Base-by-base conservation (phyloP, 2,329 filamentous ascomycete genomes). In the Alternaria incomplexa region DNA sequence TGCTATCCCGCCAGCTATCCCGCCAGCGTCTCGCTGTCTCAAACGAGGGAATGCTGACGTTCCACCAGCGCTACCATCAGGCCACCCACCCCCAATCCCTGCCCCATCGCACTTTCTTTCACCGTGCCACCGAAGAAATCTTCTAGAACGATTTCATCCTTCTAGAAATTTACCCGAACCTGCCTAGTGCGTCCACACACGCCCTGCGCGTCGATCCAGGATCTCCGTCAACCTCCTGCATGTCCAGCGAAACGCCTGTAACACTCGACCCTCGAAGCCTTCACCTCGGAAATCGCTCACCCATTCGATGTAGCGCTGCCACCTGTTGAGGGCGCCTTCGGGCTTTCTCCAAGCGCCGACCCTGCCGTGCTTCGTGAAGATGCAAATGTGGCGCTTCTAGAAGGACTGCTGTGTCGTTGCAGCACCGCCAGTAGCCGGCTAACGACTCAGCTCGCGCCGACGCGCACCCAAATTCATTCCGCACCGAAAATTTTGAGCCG, bases 151-250 rank as follows among this genome's bases (percentile, higher is more conserved):
- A 58, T 61, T 66, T 51, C 57, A 62, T 56, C 44, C 68, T 77
- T 79, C 77, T 70, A 75, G 77, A 78, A 78, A 67, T 51, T 67
- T 78, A 61, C 76, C 68, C 36, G 48, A 76, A 70, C 26, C 50
- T 60, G 67, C 22, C 46, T 73, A 73, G 64, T 51, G 58, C 65
- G 55, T 60, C 57, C 62, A 63, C 61, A 61, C 61, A 52, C 60
- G 61, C 67, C 66, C 70, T 67, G 66, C 64, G 57, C 50, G 72
- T 69, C 68, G 68, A 73, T 52, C 48, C 30, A 52, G 48, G 13
- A 52, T 77, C 73, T 70, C 64, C 58, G 51, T 62, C 54, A 17
- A 65, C 67, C 62, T 66, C 66, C 64, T 57, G 55, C 44, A 69
- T 64, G 61, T 61, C 53, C 62, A 45, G 54, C 58, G n/a, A 48